A percentile compares a stretch with the other conserved stretches of the same genome.
Conservation (phyloP, 768 basidiomycete species). For the Hygrocybe coccinea region DNA sequence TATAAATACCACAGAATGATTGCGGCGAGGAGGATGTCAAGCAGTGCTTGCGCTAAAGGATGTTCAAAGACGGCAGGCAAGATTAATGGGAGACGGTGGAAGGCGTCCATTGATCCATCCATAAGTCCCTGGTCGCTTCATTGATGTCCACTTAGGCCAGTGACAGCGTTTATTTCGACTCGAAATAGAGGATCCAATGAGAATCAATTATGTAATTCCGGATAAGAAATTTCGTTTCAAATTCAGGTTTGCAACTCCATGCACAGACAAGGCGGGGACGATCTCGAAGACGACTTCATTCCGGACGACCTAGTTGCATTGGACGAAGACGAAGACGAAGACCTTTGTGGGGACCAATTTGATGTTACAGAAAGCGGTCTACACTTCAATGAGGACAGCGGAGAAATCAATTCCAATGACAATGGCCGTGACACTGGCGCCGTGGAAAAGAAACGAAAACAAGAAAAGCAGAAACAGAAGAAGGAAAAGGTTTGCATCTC, state of each 20-base stretch:
- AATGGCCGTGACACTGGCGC: slow-evolving; percentile 11
- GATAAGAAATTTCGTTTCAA: background rate
- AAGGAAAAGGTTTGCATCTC: slow-evolving; percentile 54
- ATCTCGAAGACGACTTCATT: slow-evolving; percentile 79
- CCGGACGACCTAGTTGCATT: slow-evolving; percentile 62
- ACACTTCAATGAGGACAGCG: slow-evolving; percentile 21
- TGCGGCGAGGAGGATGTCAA: too few relatives aligned
- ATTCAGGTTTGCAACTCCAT: background rate
- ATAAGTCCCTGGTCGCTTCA: too few relatives aligned
- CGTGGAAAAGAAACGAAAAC: slow-evolving; percentile 62
- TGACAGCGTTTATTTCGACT: too few relatives aligned
- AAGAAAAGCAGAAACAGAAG: slow-evolving; percentile 69
- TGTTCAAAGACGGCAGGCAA: too few relatives aligned
- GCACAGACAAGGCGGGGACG: slow-evolving; percentile 56
- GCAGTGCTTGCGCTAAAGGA: too few relatives aligned
- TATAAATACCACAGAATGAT: too few relatives aligned
- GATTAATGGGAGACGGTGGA: background rate
- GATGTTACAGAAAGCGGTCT: slow-evolving; percentile 28
- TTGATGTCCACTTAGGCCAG: too few relatives aligned
- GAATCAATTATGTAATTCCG: too few relatives aligned
- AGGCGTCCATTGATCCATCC: background rate
- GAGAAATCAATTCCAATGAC: slow-evolving; percentile 15
- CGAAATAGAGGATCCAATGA: too few relatives aligned
- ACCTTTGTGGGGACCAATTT: slow-evolving; percentile 32
- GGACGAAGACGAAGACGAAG: slow-evolving; percentile 58